A percentile compares a stretch with the other conserved stretches of the same genome.
Evolutionary conservation across 192 early-diverging fungal genomes (phyloP).

Genomic region (Entomortierella beljakovae): DNA sequence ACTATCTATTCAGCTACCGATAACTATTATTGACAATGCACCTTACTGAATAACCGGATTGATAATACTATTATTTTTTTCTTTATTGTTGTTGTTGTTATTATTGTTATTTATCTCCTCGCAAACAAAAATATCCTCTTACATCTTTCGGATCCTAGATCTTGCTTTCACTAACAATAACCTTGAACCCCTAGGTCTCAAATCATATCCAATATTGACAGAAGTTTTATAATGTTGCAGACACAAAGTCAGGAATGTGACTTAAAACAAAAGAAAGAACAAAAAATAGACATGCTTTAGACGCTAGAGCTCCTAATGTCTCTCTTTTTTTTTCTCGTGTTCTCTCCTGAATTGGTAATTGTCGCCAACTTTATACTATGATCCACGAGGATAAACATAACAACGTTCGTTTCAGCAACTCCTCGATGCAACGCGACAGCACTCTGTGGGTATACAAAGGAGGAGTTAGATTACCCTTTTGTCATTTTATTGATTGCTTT

Average conservation of each 20-base stretch:
- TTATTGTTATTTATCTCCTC: background rate
- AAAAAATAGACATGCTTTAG: background rate
- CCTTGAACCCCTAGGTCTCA: background rate
- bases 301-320: background rate
- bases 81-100: background rate
- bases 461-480: background rate
- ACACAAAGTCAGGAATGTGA: conserved; percentile 18
- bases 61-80: background rate
- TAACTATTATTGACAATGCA: background rate
- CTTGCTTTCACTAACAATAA: background rate
- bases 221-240: conserved; percentile 16
- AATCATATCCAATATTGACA: background rate
- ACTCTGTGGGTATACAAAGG: background rate
- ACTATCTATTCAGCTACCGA: too few species aligned
- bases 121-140: background rate
- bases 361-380: too few species aligned
- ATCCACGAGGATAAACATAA: background rate
- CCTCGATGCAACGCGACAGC: background rate
- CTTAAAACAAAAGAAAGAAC: background rate
- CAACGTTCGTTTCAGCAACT: conserved; percentile 6
- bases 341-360: too few species aligned
- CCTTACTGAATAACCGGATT: background rate
- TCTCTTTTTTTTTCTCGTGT: background rate
- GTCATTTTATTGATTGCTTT: background rate
- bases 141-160: background rate